Evolutionary conservation across 345 rosid species (phyloP), one percentile per base, ranked within the genome.

Genomic region (Capsella bursapastoris): DNA sequence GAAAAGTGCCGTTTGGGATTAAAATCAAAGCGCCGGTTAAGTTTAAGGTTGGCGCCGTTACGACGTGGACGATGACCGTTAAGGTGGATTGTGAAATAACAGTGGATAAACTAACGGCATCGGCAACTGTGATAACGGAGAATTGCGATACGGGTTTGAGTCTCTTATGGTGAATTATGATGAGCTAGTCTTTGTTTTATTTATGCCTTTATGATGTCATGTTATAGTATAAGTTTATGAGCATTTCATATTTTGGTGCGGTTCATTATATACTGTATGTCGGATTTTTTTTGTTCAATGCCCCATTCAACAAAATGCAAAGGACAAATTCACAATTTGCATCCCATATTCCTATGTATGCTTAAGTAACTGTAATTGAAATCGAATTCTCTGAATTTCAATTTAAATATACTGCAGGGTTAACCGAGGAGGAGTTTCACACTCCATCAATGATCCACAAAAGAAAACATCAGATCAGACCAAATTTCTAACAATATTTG

Each of bases 61-160:
- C 78, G 77, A 87, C 89, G 43, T 95, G 96, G 97, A 79, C 74
- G 53, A 81, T 92, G 32, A 81, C 83, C 60, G 83, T 85, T 27
- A 87, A 80, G 28, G 77, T 92, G 60, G 68, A 82, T 72, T 95
- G 99, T 55, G 79, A 86, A 43, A 29, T 95, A 64, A 84, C 85
- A 72, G 87, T 92, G 79, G 87, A 92, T 64, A 81, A 85, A 44
- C 68, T 92, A 64, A 86, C 92, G 81, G 79, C 82, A 18, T 48
- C 64, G 3, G 83, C 93, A 0, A 79, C 79, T 75, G 81, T 92
- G 11, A 22, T 84, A 13, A 61, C 82, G 0, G 75, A 86, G 76
- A 64, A 72, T 12, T 94, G 97, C 71, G 78, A 75, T 73, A 80
- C 84, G 47, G 81, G 84, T 1, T 86, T 88, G 41, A 62, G 81